phyloP scores from a whole-genome alignment of 2,329 filamentous ascomycete species.

The Penicillium sp. region DNA sequence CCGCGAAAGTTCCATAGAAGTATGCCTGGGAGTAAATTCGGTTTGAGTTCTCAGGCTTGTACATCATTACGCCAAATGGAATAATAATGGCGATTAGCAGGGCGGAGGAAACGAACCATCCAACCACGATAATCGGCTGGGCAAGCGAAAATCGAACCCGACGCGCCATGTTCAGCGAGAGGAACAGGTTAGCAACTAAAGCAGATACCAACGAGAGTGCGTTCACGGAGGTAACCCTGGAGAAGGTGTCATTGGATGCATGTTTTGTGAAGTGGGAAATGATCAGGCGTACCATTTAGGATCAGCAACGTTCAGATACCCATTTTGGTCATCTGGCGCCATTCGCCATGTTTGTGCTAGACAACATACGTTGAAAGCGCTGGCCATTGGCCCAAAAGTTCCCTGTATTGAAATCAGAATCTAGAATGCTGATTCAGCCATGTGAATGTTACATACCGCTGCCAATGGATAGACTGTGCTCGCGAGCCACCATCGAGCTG shows the following conservation, averaged over 20 bases:
- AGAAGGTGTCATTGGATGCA: neutral
- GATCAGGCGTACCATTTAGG: conserved; percentile 49
- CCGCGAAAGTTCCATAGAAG: conserved; percentile 62
- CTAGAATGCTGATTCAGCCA: neutral
- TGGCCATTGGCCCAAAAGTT: conserved; percentile 58
- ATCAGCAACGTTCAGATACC: conserved; percentile 48
- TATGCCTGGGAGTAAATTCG: conserved; percentile 58
- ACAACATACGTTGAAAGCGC: conserved; percentile 57
- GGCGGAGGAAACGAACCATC: conserved; percentile 57
- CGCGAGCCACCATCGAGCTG: conserved; percentile 60
- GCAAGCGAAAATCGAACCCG: conserved; percentile 56
- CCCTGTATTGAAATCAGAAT: conserved; percentile 25
- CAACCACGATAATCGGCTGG: conserved; percentile 61
- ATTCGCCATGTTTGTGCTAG: conserved; percentile 59
- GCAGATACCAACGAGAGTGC: conserved; percentile 57
- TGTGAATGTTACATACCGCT: conserved; percentile 41
- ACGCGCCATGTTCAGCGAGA: conserved; percentile 62
- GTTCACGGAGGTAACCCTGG: conserved; percentile 56
- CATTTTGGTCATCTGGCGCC: conserved; percentile 50
- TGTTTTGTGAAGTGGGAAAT: neutral
- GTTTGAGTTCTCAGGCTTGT: conserved; percentile 38
- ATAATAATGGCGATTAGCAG: conserved; percentile 56
- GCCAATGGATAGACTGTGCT: conserved; percentile 60
- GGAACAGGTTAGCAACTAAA: conserved; percentile 54
- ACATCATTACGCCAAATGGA: conserved; percentile 44